Evolutionary conservation across 441 rosid species (phyloP).

Genomic region (Erodium moschatum): DNA sequence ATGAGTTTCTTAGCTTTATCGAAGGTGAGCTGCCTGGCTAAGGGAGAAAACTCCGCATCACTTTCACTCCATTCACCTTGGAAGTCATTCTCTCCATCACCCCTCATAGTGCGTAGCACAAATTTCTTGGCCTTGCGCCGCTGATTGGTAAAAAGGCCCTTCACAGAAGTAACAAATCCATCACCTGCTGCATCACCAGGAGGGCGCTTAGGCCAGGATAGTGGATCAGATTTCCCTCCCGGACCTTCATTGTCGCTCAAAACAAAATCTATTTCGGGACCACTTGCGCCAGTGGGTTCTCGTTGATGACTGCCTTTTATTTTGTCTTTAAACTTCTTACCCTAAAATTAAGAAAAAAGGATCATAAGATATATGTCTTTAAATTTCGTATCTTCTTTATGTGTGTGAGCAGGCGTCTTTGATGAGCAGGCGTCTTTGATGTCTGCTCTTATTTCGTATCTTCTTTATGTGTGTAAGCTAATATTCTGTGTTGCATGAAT

Average conservation of each 20-base stretch:
- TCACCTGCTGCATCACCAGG: slow-evolving; percentile 90
- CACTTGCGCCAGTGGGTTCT: slow-evolving; percentile 37
- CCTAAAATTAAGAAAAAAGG: slow-evolving; percentile 37
- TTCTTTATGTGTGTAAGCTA: background rate
- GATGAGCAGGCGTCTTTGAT: background rate
- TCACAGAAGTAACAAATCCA: slow-evolving; percentile 88
- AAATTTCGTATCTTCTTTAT: background rate
- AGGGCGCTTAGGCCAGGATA: slow-evolving; percentile 65
- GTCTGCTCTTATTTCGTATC: background rate
- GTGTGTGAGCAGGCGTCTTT: background rate
- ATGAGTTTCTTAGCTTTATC: slow-evolving; percentile 81
- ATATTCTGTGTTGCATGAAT: background rate
- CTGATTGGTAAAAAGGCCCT: slow-evolving; percentile 89
- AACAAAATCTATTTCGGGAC: slow-evolving; percentile 65
- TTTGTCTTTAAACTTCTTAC: slow-evolving; percentile 94
- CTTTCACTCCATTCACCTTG: slow-evolving; percentile 95
- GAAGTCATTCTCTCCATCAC: slow-evolving; percentile 85
- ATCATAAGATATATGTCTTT: background rate
- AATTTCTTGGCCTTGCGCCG: slow-evolving; percentile 91
- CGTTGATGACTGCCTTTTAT: slow-evolving; percentile 36
- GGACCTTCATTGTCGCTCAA: slow-evolving; percentile 76
- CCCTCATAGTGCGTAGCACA: slow-evolving; percentile 95
- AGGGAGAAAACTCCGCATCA: slow-evolving; percentile 78
- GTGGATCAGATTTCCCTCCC: slow-evolving; percentile 55
- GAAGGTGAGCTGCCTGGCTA: slow-evolving; percentile 87